Conservation (phyloP, 176 grass and related monocot species). For the Saccharum officinarum region DNA sequence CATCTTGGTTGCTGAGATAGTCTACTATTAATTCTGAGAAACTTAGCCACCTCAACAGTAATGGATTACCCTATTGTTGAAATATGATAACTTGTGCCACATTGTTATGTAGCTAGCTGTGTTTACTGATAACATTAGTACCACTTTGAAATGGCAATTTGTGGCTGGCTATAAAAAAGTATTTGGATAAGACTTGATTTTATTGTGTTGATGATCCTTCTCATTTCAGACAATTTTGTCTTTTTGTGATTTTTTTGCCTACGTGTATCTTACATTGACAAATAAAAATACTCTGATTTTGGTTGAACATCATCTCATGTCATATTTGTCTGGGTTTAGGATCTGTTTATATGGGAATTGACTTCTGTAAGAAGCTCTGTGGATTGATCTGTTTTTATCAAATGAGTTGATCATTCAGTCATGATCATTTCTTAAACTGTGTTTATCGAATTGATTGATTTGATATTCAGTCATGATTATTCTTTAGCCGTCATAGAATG, state of each 20-base stretch:
- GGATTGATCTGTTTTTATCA: neutral
- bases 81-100: no score
- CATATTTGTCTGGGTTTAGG: constrained; percentile 45
- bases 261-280: constrained; percentile 15
- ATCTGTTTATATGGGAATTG: constrained; percentile 80
- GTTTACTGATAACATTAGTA: neutral
- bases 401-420: no score
- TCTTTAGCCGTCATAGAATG: no score
- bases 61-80: no score
- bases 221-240: neutral
- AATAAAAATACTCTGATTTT: no score
- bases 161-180: neutral
- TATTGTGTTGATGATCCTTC: neutral
- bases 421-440: no score
- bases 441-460: no score
- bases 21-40: no score
- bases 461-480: no score
- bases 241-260: neutral
- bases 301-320: constrained; percentile 23
- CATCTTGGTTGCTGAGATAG: no score
- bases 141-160: neutral
- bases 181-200: neutral
- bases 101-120: neutral
- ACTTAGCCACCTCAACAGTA: no score
- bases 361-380: constrained; percentile 98